Percentiles rank a stretch among this genome's conserved stretches.
phyloP scores from a whole-genome alignment of 805 yeast species.

The Starmerella lactis-condensi region DNA sequence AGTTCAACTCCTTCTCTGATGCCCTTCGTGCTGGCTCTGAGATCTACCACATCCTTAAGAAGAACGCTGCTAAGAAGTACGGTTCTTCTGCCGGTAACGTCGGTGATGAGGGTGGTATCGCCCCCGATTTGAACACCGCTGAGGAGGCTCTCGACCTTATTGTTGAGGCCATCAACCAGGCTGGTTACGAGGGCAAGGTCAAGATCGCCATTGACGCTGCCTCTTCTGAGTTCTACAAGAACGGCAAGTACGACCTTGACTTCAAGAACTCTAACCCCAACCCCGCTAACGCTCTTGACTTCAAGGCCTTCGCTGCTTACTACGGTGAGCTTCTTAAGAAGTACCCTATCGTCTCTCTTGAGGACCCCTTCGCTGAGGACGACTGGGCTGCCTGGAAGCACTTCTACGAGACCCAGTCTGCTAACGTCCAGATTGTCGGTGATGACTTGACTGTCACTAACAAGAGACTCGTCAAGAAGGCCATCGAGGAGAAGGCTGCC shows the following conservation, averaged over 20 bases:
- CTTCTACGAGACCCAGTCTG: slow-evolving; percentile 38
- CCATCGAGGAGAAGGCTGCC: slow-evolving; percentile 92
- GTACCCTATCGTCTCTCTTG: slow-evolving; percentile 95
- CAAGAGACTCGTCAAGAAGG: slow-evolving; percentile 84
- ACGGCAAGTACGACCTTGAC: slow-evolving; percentile 93
- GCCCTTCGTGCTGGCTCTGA: slow-evolving; percentile 94
- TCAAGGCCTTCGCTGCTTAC: slow-evolving; percentile 68
- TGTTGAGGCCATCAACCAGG: slow-evolving; percentile 68
- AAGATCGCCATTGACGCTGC: slow-evolving; percentile 91
- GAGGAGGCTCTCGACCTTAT: slow-evolving; percentile 94
- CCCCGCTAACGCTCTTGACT: slow-evolving; percentile 75
- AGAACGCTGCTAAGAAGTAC: slow-evolving; percentile 81
- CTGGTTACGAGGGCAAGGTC: slow-evolving; percentile 90
- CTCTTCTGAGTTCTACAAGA: slow-evolving; percentile 92
- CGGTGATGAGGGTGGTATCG: slow-evolving; percentile 99
- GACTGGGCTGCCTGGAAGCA: slow-evolving; percentile 98
- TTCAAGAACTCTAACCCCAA: slow-evolving; percentile 95
- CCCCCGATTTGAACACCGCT: slow-evolving; percentile 90
- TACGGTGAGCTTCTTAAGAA: slow-evolving; percentile 63
- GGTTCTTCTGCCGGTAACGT: slow-evolving; percentile 98
- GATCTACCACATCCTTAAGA: slow-evolving; percentile 92
- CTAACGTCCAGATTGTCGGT: slow-evolving; percentile 76
- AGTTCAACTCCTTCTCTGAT: slow-evolving; percentile 78
- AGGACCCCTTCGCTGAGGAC: slow-evolving; percentile 98
- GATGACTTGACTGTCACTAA: slow-evolving; percentile 98